Percentiles rank a stretch among this genome's conserved stretches.
Evolutionary conservation across 176 grass and related monocot species (phyloP).

Genomic region (Eragrostis curvula): DNA sequence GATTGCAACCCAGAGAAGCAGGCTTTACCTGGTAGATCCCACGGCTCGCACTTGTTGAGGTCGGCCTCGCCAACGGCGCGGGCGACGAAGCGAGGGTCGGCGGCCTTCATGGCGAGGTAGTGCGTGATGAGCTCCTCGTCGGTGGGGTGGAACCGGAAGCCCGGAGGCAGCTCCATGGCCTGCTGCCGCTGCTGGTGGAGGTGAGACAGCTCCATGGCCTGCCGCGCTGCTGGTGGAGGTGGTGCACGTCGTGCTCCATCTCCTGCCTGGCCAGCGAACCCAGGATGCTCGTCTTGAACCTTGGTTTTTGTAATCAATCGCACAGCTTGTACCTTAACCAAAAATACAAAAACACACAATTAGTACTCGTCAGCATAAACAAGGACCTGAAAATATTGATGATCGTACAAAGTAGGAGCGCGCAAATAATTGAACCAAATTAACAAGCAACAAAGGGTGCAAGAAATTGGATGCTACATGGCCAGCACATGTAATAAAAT

Average conservation of each 20-base stretch:
- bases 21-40: constrained; percentile 67
- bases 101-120: constrained; percentile 59
- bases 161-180: constrained; percentile 62
- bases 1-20: not conserved
- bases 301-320: not conserved
- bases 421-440: not conserved
- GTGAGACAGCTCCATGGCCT: no score
- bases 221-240: not conserved
- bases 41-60: constrained; percentile 82
- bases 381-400: constrained; percentile 6
- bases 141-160: constrained; percentile 73
- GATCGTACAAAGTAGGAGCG: not conserved
- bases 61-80: constrained; percentile 73
- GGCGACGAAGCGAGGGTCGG: constrained; percentile 51
- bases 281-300: not conserved
- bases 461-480: constrained; percentile 5
- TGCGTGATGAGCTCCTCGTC: constrained; percentile 82
- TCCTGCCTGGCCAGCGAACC: constrained; percentile 18
- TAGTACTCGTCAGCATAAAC: constrained; percentile 24
- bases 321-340: constrained; percentile 14
- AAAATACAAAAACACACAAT: not conserved
- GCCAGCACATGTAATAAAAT: not conserved
- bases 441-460: constrained; percentile 21
- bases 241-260: constrained; percentile 56
- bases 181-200: not conserved